Evolutionary conservation across 2,329 filamentous ascomycete species (phyloP).

Genomic region (Blumeria hordei): DNA sequence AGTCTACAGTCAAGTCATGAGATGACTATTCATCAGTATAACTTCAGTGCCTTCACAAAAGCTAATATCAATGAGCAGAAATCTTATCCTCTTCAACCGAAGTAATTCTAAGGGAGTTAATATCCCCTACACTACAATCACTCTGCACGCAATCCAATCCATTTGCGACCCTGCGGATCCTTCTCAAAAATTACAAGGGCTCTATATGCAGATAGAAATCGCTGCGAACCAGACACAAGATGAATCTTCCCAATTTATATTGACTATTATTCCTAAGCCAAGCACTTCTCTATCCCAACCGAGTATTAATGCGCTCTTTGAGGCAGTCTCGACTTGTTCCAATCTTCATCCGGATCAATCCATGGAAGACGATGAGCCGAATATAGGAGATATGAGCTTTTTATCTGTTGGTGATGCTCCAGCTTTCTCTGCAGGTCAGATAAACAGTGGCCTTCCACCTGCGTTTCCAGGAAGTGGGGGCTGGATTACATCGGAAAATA

Average conservation of each 20-base stretch:
- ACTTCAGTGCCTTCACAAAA: too few species aligned
- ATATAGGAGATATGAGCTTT: constrained; percentile 23
- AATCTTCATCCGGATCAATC: constrained; percentile 48
- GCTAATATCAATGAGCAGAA: constrained; percentile 15
- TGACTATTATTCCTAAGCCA: constrained; percentile 34
- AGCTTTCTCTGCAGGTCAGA: constrained; percentile 26
- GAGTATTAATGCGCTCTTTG: constrained; percentile 22
- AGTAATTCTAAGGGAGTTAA: constrained; percentile 33
- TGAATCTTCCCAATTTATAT: constrained; percentile 43
- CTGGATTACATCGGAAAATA: constrained; percentile 84
- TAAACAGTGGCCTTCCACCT: constrained; percentile 30
- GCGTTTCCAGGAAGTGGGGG: constrained; percentile 50
- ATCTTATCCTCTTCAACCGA: constrained; percentile 39
- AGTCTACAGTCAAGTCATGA: constrained; percentile 5
- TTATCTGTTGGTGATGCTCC: constrained; percentile 21
- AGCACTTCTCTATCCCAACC: constrained; percentile 6
- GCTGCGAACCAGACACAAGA: constrained; percentile 29
- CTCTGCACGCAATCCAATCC: constrained; percentile 50
- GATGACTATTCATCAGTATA: neutral
- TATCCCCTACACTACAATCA: constrained; percentile 51
- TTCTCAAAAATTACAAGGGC: constrained; percentile 19
- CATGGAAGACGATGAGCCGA: constrained; percentile 26
- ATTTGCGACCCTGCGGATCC: constrained; percentile 17
- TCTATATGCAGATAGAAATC: constrained; percentile 47
- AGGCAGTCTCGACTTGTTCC: constrained; percentile 48